Base-by-base conservation (phyloP, 176 grass and related monocot species). In the Bromus sterilis region DNA sequence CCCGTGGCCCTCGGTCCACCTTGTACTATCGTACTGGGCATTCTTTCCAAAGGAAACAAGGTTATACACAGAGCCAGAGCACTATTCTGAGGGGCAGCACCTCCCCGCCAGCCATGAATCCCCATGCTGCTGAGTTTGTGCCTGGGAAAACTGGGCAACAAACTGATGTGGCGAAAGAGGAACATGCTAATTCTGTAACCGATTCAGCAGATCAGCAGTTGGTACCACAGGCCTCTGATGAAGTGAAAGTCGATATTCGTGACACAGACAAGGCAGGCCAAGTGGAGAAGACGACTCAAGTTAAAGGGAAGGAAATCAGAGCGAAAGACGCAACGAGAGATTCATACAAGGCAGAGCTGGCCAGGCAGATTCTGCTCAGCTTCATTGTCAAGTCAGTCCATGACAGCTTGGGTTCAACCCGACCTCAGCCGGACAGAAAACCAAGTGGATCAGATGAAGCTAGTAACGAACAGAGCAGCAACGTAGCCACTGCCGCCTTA, bases 111-210 rank as follows among this genome's bases (percentile, higher is more conserved):
- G 82, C 87, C 15, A 99, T 96, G 97, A 99, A 99, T 74, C 97
- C 97, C 78, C 93, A 96, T 83, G 97, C 97, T 77, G 93, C 93
- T 41, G 97, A 99, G 75, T 99, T 96, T 88, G 91, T 93, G 24
- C 97, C 97, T 56, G 79, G 46, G 46, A 96, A 90, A 86, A 75
- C 79, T 85, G 78, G 0, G 57, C 89, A 94, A 78, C 81, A 94
- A 86, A 36, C 83, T 56, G 82, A 94, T 87, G 61, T 57, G 34
- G 84, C 71, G 78, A 72, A 79, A 56, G 63, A 49, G 77, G 77
- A 81, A 71, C 39, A 57, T 59, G 64, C 86, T 87, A 87, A 85
- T 73, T 62, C 65, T 37, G 53, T 78, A 16, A 56, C 37, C 13
- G 58, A 80, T 67, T 69, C 72, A 69, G 82, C 53, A 40, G 78